phyloP scores from a whole-genome alignment of 1,284 basidiomycete genomes.

The Trichosporon sp. region DNA sequence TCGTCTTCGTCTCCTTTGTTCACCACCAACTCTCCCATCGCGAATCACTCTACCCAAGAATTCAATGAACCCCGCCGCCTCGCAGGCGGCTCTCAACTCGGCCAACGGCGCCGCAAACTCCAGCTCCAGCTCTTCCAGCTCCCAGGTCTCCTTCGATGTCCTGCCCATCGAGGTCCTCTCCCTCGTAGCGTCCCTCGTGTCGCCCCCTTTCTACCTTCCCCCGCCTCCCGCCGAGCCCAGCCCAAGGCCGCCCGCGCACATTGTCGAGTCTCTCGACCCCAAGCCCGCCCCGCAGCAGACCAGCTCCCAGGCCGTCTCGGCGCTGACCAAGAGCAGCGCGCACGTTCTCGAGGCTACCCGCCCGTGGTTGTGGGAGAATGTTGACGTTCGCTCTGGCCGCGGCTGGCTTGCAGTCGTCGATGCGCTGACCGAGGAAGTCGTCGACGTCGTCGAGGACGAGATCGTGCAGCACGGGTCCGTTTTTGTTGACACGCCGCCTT shows the following conservation, averaged over 20 bases:
- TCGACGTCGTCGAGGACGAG: slow-evolving; percentile 30
- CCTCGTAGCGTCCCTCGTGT: slow-evolving; percentile 43
- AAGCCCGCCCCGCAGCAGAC: slow-evolving; percentile 34
- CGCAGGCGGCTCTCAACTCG: slow-evolving; percentile 4
- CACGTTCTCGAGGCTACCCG: slow-evolving; percentile 49
- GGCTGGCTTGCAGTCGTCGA: slow-evolving; percentile 57
- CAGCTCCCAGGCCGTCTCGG: slow-evolving; percentile 35
- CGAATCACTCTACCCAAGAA: background rate
- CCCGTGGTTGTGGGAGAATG: slow-evolving; percentile 56
- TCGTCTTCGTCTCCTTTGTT: slow-evolving; percentile 24
- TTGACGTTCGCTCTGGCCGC: slow-evolving; percentile 51
- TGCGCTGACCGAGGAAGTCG: slow-evolving; percentile 54
- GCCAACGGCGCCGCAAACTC: background rate
- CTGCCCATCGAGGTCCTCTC: slow-evolving; percentile 49
- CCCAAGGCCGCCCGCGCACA: slow-evolving; percentile 33
- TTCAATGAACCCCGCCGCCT: slow-evolving; percentile 20
- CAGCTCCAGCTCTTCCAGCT: background rate
- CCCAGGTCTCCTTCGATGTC: slow-evolving; percentile 43
- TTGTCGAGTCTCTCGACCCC: slow-evolving; percentile 44
- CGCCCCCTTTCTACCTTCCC: slow-evolving; percentile 44
- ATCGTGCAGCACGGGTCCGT: background rate
- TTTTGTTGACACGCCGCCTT: slow-evolving; percentile 8
- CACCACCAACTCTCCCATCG: slow-evolving; percentile 23
- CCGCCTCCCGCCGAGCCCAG: slow-evolving; percentile 27
- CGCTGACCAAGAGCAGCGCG: slow-evolving; percentile 34